Evolutionary conservation across 2,329 filamentous ascomycete species (phyloP).

Genomic region (Orbilia quercus): DNA sequence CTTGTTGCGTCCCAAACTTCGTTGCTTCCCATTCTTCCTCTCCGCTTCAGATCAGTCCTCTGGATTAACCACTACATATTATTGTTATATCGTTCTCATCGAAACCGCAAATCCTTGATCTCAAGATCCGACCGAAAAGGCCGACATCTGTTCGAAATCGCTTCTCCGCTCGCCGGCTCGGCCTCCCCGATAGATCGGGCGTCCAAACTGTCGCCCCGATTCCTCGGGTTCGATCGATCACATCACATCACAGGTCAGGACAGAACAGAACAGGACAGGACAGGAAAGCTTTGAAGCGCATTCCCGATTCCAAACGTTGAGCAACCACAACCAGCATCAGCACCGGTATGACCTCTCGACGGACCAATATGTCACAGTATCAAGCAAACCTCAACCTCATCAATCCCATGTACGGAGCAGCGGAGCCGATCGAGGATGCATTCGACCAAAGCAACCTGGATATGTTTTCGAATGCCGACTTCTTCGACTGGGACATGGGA

Average conservation of each 20-base stretch:
- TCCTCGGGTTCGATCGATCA: neutral
- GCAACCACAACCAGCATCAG: too few relatives aligned
- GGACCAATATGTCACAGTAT: constrained; percentile 45
- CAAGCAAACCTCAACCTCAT: constrained; percentile 55
- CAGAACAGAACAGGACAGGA: too few relatives aligned
- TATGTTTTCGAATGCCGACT: constrained; percentile 84
- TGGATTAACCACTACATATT: too few relatives aligned
- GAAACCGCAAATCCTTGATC: neutral
- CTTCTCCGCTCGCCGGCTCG: constrained; percentile 1
- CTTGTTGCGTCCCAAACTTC: neutral
- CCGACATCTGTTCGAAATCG: neutral
- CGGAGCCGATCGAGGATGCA: constrained; percentile 66
- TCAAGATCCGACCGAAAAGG: neutral
- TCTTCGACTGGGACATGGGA: constrained; percentile 81
- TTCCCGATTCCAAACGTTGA: neutral
- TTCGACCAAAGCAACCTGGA: constrained; percentile 77
- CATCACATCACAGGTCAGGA: too few relatives aligned
- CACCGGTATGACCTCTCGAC: constrained; percentile 25
- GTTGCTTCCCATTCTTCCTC: constrained; percentile 1
- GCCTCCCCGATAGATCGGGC: neutral
- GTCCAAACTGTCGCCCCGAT: neutral
- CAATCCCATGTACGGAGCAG: constrained; percentile 50
- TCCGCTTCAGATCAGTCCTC: neutral
- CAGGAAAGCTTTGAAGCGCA: neutral
- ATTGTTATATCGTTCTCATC: neutral